Base-by-base conservation (phyloP, 2,329 filamentous ascomycete species). In the Verticillium tricorpus region DNA sequence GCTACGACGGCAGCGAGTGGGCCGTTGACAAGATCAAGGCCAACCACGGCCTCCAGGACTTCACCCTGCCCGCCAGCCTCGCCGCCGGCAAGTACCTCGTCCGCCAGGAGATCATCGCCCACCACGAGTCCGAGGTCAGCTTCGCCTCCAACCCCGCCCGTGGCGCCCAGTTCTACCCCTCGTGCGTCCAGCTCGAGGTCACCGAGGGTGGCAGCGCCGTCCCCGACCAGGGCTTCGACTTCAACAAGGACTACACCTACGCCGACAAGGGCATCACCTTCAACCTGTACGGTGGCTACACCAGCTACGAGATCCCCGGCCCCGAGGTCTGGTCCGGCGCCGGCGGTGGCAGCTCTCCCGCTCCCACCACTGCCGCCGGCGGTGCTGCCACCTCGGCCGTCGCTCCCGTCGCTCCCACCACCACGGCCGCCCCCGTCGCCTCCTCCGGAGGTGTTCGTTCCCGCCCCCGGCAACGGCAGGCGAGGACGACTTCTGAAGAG, bases 171-270 rank as follows among this genome's bases (percentile, higher is more conserved):
- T 82, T 83, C 72, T 85, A 85, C 73, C 82, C 82, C 61, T 78
- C 81, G 65, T 85, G 87, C 72, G 76, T 85, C 67, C 87, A 89
- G 77, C 69, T 89, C 65, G 79, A 86, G 70, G 76, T 89, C 65
- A 82, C 81, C 37, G 84, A 84, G 59, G 74, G 76, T 54, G 84
- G 83, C 57, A 78, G 81, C 63, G 79, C 75, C 59, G 74, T 75
- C 62, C 79, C 81, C 25, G 67, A 71, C 63, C 64, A 76, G 69
- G 67, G 65, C 68, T 82, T 82, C 60, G 74, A 78, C 70, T 78
- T 83, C 70, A 76, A 80, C 34, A 69, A 73, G 34, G 85, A 85
- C 62, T 89, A 89, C 80, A 85, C 76, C 59, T 74, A 78, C 67
- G 73, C 76, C 60, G 85, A 88, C 70, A 71, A 82, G 14, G 86